Percentiles rank a stretch among this genome's conserved stretches.
Evolutionary conservation across 2,329 filamentous ascomycete species (phyloP).

Genomic region (Sarocladium strictum): DNA sequence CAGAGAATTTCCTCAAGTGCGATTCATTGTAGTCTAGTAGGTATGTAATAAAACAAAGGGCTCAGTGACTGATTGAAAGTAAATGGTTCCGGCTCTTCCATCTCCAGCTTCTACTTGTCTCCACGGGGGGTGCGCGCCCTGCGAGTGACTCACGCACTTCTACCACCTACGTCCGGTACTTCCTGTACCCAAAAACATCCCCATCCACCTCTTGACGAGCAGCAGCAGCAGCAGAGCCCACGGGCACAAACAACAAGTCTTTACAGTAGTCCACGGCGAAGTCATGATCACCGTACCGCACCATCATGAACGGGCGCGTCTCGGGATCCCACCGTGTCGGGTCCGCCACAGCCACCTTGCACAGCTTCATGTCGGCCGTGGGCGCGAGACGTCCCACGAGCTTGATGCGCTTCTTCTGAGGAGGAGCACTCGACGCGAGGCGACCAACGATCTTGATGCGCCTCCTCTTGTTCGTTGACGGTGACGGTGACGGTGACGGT

Average conservation of each 20-base stretch:
- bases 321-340: neutral
- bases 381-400: constrained; percentile 1
- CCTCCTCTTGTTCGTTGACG: neutral
- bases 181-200: neutral
- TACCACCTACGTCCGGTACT: no score
- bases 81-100: no score
- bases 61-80: no score
- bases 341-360: neutral
- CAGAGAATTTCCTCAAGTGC: no score
- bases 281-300: neutral
- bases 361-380: neutral
- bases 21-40: no score
- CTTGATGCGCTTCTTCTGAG: constrained; percentile 3
- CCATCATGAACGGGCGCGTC: neutral
- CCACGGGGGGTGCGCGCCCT: neutral
- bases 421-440: neutral
- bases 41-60: no score
- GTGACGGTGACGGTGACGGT: neutral
- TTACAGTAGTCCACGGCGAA: constrained; percentile 6
- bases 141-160: neutral
- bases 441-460: neutral
- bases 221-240: neutral
- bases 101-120: no score
- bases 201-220: neutral
- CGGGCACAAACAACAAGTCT: neutral